Evolutionary conservation across 1,139 yeast species (phyloP).

Genomic region (Blastobotrys proliferans): DNA sequence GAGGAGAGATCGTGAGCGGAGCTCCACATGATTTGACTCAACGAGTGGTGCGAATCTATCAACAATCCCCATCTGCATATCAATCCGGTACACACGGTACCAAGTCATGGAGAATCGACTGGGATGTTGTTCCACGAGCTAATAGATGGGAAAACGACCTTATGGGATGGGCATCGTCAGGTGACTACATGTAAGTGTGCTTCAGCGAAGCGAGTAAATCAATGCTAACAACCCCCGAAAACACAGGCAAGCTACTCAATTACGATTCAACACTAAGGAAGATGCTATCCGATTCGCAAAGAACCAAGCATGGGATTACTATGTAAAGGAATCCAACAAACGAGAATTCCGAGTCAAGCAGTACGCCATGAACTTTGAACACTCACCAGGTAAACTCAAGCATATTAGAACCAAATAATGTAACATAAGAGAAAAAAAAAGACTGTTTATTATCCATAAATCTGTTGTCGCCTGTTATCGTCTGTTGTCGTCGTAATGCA

Average conservation of each 20-base stretch:
- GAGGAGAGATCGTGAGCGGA: conserved; percentile 49
- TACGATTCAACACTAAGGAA: conserved; percentile 72
- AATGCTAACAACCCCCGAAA: conserved; percentile 11
- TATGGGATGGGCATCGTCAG: conserved; percentile 79
- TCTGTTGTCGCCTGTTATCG: too few relatives aligned
- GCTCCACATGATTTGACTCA: conserved; percentile 67
- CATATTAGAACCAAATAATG: conserved; percentile 73
- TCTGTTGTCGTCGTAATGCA: too few relatives aligned
- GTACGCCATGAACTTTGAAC: conserved; percentile 67
- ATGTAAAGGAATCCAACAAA: conserved; percentile 74
- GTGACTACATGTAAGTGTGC: conserved; percentile 60
- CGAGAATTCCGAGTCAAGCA: conserved; percentile 74
- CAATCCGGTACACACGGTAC: conserved; percentile 57
- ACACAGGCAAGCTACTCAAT: conserved; percentile 59
- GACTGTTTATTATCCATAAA: too few relatives aligned
- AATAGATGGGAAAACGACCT: conserved; percentile 89
- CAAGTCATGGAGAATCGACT: conserved; percentile 69
- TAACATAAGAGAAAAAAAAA: too few relatives aligned
- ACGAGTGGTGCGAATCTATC: conserved; percentile 72
- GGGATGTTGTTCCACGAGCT: conserved; percentile 76
- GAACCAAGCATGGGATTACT: conserved; percentile 81
- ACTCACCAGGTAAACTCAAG: conserved; percentile 68
- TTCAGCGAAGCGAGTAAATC: background rate
- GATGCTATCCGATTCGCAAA: conserved; percentile 77
- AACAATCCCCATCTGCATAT: conserved; percentile 77